A percentile compares a stretch with the other conserved stretches of the same genome.
Conservation (phyloP, 129 eudicot genomes). For the Daucus carota region DNA sequence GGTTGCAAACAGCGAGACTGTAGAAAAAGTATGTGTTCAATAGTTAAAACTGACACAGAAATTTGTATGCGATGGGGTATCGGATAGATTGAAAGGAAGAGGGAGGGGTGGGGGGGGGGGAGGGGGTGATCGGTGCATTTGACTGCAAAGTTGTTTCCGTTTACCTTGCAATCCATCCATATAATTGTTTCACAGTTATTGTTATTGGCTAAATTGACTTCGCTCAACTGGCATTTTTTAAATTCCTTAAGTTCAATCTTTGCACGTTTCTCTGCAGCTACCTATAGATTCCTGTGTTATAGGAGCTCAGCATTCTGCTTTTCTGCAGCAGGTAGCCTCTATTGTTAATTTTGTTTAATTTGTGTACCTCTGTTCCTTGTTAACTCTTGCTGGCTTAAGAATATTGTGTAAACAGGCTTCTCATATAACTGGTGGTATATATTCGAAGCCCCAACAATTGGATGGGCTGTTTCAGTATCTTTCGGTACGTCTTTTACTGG, state of each 20-base stretch:
- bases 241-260: not conserved
- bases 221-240: not conserved
- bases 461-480: conserved; percentile 87
- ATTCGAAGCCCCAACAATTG: conserved; percentile 66
- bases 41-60: not conserved
- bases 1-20: no score
- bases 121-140: not conserved
- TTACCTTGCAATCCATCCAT: not conserved
- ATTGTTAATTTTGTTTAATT: not conserved
- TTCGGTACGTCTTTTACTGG: conserved; percentile 36
- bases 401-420: conserved; percentile 52
- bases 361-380: not conserved
- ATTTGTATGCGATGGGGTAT: not conserved
- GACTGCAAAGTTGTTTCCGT: not conserved
- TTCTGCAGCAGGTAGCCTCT: conserved; percentile 74
- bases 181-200: not conserved
- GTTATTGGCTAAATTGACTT: not conserved
- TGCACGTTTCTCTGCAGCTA: conserved; percentile 37
- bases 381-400: conserved; percentile 6
- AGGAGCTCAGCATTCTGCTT: conserved; percentile 87
- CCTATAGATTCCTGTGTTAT: conserved; percentile 91
- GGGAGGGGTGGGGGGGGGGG: not conserved
- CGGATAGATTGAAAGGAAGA: not conserved
- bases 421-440: conserved; percentile 91
- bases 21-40: not conserved